Evolutionary conservation across 176 grass and related monocot species (phyloP).

Genomic region (Triticum urartu): DNA sequence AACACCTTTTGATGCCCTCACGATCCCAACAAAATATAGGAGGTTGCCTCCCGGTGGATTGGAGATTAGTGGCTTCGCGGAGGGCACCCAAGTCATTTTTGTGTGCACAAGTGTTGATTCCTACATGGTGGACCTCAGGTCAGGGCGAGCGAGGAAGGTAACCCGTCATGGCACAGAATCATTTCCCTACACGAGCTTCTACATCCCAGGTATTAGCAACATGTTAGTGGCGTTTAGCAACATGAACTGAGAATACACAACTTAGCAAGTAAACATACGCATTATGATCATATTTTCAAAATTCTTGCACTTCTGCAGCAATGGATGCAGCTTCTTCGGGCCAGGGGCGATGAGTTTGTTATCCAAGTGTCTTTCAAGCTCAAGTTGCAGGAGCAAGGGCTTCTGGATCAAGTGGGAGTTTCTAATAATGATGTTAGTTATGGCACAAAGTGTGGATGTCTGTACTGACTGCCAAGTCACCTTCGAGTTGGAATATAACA

Average conservation of each 20-base stretch:
- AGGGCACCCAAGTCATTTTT: not conserved
- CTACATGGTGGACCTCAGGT: not conserved
- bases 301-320: not conserved
- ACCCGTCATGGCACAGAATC: no score
- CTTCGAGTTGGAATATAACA: no score
- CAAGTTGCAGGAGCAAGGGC: not conserved
- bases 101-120: not conserved
- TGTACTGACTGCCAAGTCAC: no score
- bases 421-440: not conserved
- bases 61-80: not conserved
- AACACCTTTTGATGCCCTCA: not conserved
- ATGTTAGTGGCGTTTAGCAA: not conserved
- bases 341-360: not conserved
- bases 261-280: not conserved
- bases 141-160: not conserved
- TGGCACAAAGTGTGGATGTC: not conserved
- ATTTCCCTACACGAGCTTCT: not conserved
- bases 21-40: no score
- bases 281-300: not conserved
- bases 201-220: not conserved
- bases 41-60: no score
- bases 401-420: not conserved
- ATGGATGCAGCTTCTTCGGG: not conserved
- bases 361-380: not conserved
- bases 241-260: not conserved